Conservation (phyloP, 441 rosid species). For the Kokia cookei region DNA sequence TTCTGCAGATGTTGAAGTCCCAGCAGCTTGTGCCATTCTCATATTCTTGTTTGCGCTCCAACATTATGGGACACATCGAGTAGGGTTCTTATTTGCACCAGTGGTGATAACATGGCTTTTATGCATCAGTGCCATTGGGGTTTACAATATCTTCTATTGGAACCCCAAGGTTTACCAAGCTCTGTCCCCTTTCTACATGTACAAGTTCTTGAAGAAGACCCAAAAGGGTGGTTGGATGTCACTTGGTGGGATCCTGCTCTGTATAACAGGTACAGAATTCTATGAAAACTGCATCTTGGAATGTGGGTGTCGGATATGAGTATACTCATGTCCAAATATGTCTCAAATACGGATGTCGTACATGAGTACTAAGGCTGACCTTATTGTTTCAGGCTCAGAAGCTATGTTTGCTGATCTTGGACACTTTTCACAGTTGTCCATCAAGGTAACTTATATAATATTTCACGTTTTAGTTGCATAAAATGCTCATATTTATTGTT, state of each 20-base stretch:
- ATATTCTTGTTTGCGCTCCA: conserved; percentile 60
- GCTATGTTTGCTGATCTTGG: conserved; percentile 98
- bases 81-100: conserved; percentile 76
- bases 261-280: conserved; percentile 52
- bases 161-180: conserved; percentile 71
- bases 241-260: conserved; percentile 69
- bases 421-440: conserved; percentile 81
- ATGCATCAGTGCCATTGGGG: conserved; percentile 70
- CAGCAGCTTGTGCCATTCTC: conserved; percentile 60
- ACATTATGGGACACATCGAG: conserved; percentile 73
- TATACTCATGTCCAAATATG: background rate
- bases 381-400: conserved; percentile 56
- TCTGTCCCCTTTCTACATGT: conserved; percentile 74
- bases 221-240: conserved; percentile 80
- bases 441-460: conserved; percentile 36
- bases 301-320: background rate
- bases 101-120: conserved; percentile 64
- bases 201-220: conserved; percentile 71
- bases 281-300: background rate
- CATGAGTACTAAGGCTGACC: background rate
- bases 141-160: conserved; percentile 70
- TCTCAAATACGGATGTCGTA: background rate
- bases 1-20: conserved; percentile 72
- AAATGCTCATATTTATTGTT: background rate
- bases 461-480: background rate